These are phyloP conservation scores for Trametes coccinea DNA, from an alignment of 768 basidiomycete species.

Conservation along the genomic window DNA sequence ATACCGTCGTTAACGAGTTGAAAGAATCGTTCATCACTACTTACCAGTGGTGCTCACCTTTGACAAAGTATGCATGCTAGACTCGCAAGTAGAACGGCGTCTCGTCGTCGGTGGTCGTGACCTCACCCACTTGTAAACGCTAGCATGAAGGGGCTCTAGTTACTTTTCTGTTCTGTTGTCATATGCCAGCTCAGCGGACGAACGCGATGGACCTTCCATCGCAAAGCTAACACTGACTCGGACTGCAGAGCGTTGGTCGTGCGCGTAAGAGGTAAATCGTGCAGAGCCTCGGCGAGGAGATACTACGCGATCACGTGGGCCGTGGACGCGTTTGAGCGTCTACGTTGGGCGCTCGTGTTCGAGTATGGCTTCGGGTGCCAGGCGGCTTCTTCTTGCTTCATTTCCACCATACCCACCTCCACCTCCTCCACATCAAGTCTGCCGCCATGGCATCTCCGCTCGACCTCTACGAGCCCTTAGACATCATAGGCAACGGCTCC, in stretches of 20 bases:
- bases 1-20: too few species aligned
- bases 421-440: not conserved
- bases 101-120: too few species aligned
- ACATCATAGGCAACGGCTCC: conserved; percentile 94
- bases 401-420: conserved; percentile 9
- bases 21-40: too few species aligned
- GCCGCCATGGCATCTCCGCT: conserved; percentile 43
- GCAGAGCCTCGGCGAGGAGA: not conserved
- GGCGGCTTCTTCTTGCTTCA: conserved; percentile 10
- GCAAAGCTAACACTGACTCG: too few species aligned
- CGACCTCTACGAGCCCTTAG: conserved; percentile 82
- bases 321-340: conserved; percentile 10
- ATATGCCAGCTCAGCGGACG: too few species aligned
- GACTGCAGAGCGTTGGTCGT: not conserved
- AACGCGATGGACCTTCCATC: too few species aligned
- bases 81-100: too few species aligned
- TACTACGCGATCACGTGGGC: conserved; percentile 15
- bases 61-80: too few species aligned
- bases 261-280: not conserved
- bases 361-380: not conserved
- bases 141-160: too few species aligned
- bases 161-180: too few species aligned
- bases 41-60: too few species aligned
- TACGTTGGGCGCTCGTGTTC: conserved; percentile 17
- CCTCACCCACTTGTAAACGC: too few species aligned